phyloP scores from a whole-genome alignment of 1,139 yeast species.

The Zygosaccharomyces sapae region DNA sequence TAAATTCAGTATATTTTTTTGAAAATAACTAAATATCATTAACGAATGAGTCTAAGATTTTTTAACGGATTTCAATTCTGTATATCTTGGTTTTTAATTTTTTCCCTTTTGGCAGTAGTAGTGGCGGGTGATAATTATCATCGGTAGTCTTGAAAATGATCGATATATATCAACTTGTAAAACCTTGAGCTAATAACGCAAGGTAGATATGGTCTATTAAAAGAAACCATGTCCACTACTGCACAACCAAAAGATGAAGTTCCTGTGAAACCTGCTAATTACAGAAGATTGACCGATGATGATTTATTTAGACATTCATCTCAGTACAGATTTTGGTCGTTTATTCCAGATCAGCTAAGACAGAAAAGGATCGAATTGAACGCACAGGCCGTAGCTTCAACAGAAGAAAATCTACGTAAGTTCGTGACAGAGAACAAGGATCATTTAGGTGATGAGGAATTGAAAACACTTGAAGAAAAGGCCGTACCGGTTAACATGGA shows the following conservation, averaged over 20 bases:
- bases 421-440: constrained; percentile 38
- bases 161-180: too few species aligned
- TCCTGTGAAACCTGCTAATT: constrained; percentile 19
- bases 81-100: neutral
- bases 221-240: constrained; percentile 1
- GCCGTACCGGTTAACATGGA: constrained; percentile 53
- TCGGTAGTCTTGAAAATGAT: neutral
- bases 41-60: constrained; percentile 6
- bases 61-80: constrained; percentile 1
- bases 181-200: too few species aligned
- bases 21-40: constrained; percentile 6
- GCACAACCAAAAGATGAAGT: constrained; percentile 6
- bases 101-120: constrained; percentile 2
- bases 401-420: constrained; percentile 39
- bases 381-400: constrained; percentile 46
- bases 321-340: constrained; percentile 85
- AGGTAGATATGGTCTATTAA: neutral
- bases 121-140: constrained; percentile 1
- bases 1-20: constrained; percentile 4
- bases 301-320: constrained; percentile 83
- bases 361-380: constrained; percentile 48
- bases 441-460: constrained; percentile 34
- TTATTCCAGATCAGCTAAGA: constrained; percentile 52
- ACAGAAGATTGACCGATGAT: constrained; percentile 54
- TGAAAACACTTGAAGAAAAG: constrained; percentile 39